A percentile compares a stretch with the other conserved stretches of the same genome.
Evolutionary conservation across 75 land plant species (phyloP).

Genomic region (Adiantum capillusveneris): DNA sequence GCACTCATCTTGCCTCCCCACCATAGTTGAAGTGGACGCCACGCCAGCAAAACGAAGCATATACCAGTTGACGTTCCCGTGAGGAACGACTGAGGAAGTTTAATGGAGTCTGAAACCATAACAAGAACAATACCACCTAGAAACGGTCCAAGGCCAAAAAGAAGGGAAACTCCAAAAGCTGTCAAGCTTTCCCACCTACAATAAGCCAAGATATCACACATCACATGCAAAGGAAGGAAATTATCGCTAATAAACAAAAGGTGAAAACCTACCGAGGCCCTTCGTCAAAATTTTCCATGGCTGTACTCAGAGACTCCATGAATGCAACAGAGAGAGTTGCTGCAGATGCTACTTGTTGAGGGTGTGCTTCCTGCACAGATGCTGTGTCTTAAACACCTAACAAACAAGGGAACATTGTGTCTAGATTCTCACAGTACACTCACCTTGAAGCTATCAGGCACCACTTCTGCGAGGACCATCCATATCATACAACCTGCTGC

Average conservation of each 20-base stretch:
- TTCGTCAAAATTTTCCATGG: slow-evolving; percentile 49
- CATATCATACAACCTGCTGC: slow-evolving; percentile 99
- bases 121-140: slow-evolving; percentile 64
- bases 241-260: neutral
- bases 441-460: slow-evolving; percentile 97
- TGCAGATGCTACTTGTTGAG: slow-evolving; percentile 88
- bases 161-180: slow-evolving; percentile 63
- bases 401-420: neutral
- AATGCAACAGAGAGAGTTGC: slow-evolving; percentile 88
- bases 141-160: slow-evolving; percentile 91
- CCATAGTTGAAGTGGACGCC: slow-evolving; percentile 84
- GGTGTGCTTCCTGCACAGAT: slow-evolving; percentile 55
- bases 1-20: slow-evolving; percentile 53
- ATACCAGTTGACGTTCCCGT: slow-evolving; percentile 76
- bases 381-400: neutral
- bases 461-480: slow-evolving; percentile 99
- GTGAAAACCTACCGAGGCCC: slow-evolving; percentile 35
- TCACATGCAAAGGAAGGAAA: neutral
- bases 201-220: too few species aligned
- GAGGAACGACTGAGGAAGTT: slow-evolving; percentile 54
- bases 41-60: slow-evolving; percentile 67
- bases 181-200: slow-evolving; percentile 56
- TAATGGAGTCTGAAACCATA: slow-evolving; percentile 48
- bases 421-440: neutral
- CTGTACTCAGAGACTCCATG: slow-evolving; percentile 76